These are phyloP conservation scores for Quercus gilva DNA, from an alignment of 306 rosid genomes.

Conservation along the genomic window DNA sequence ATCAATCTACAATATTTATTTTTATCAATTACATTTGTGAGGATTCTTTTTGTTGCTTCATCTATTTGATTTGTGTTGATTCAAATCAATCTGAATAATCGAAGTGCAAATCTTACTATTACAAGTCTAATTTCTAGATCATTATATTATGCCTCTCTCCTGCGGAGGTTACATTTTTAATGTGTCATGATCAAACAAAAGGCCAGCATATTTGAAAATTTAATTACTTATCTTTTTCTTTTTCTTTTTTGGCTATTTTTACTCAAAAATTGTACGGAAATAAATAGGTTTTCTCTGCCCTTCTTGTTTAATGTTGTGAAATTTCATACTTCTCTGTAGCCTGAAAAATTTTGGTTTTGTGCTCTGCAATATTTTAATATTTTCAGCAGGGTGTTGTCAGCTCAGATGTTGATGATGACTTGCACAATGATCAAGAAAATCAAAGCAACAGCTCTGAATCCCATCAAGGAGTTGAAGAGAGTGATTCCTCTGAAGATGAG, in stretches of 20 bases:
- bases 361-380: neutral
- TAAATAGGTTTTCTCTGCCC: neutral
- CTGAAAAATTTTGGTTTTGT: neutral
- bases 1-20: neutral
- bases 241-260: neutral
- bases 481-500: conserved; percentile 99
- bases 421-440: conserved; percentile 29
- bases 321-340: neutral
- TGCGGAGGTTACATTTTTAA: neutral
- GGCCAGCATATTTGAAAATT: neutral
- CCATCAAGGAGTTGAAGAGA: conserved; percentile 53
- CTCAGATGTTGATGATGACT: neutral
- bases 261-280: neutral
- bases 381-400: conserved; percentile 43
- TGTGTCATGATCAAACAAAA: neutral
- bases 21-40: neutral
- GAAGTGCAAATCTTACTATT: neutral
- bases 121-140: neutral
- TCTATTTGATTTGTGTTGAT: neutral
- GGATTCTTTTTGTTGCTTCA: neutral
- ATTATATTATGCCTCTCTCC: neutral
- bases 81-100: neutral
- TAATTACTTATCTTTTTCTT: neutral
- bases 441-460: conserved; percentile 42
- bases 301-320: neutral